Conservation (phyloP, 2,329 filamentous ascomycete species). For the Dactylella cylindrospora region DNA sequence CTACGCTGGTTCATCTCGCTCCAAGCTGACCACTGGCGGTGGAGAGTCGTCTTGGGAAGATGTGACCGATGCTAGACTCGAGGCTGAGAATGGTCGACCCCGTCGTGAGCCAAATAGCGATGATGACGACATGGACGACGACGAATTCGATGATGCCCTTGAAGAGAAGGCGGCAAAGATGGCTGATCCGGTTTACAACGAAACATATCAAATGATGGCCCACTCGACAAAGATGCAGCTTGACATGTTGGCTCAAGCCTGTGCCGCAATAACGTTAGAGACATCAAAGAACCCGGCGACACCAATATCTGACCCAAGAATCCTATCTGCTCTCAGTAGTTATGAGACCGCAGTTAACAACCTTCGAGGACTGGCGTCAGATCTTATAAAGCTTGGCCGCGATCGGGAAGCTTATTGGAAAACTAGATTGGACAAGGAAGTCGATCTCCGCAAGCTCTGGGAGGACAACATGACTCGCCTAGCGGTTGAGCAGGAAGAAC, state of each 20-base stretch:
- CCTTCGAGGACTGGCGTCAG: constrained; percentile 77
- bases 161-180: constrained; percentile 76
- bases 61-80: constrained; percentile 29
- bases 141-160: constrained; percentile 66
- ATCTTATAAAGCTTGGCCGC: constrained; percentile 85
- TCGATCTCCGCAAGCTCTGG: constrained; percentile 91
- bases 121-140: constrained; percentile 59
- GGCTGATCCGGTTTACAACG: constrained; percentile 71
- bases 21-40: constrained; percentile 40
- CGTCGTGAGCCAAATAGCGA: constrained; percentile 51
- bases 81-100: constrained; percentile 33
- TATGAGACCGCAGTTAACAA: constrained; percentile 90
- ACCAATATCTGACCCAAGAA: constrained; percentile 72
- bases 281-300: constrained; percentile 68
- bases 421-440: constrained; percentile 86
- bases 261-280: constrained; percentile 75
- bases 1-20: constrained; percentile 23
- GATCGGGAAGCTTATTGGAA: constrained; percentile 98
- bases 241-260: constrained; percentile 83
- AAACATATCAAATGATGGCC: constrained; percentile 94
- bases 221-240: constrained; percentile 92
- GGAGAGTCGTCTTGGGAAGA: constrained; percentile 44
- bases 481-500: constrained; percentile 87
- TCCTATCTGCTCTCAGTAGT: constrained; percentile 74
- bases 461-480: constrained; percentile 98